phyloP scores from a whole-genome alignment of 2,329 filamentous ascomycete species.

The Coniella vitis region DNA sequence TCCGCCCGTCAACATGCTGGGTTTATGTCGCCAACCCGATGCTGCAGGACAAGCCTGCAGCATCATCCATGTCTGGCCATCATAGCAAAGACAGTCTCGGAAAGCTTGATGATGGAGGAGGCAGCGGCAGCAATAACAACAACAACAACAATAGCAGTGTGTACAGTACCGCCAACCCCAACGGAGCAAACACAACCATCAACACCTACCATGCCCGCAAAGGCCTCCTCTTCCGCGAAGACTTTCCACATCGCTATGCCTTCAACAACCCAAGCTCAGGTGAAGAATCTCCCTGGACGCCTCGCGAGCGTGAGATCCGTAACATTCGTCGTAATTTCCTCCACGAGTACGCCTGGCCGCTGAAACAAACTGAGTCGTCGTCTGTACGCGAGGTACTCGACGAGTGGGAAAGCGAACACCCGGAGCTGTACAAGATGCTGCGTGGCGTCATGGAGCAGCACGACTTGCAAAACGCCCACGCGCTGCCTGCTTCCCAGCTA shows the following conservation, averaged over 20 bases:
- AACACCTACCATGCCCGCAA: slow-evolving; percentile 14
- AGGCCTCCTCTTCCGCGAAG: slow-evolving; percentile 31
- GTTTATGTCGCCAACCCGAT: slow-evolving; percentile 50
- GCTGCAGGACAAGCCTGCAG: slow-evolving; percentile 30
- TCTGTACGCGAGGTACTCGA: slow-evolving; percentile 46
- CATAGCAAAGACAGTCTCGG: slow-evolving; percentile 7
- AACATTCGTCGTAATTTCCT: slow-evolving; percentile 44
- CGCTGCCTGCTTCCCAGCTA: slow-evolving; percentile 35
- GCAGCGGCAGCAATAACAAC: slow-evolving; percentile 1
- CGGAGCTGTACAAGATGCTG: slow-evolving; percentile 47
- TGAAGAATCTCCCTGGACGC: slow-evolving; percentile 36
- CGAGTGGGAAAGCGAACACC: slow-evolving; percentile 53
- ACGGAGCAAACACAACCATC: background rate
- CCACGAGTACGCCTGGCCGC: slow-evolving; percentile 50
- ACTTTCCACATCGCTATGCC: slow-evolving; percentile 51
- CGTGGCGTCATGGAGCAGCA: slow-evolving; percentile 34
- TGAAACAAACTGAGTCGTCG: slow-evolving; percentile 49
- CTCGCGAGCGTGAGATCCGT: slow-evolving; percentile 24
- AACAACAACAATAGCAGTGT: background rate
- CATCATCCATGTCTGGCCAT: slow-evolving; percentile 2
- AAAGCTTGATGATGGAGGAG: slow-evolving; percentile 7
- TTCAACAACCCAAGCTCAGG: slow-evolving; percentile 42
- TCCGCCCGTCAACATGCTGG: slow-evolving; percentile 52
- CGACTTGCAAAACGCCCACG: slow-evolving; percentile 19
- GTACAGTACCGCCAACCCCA: background rate